Conservation (phyloP, 2,329 filamentous ascomycete genomes). For the Alternaria angustiovoidea region DNA sequence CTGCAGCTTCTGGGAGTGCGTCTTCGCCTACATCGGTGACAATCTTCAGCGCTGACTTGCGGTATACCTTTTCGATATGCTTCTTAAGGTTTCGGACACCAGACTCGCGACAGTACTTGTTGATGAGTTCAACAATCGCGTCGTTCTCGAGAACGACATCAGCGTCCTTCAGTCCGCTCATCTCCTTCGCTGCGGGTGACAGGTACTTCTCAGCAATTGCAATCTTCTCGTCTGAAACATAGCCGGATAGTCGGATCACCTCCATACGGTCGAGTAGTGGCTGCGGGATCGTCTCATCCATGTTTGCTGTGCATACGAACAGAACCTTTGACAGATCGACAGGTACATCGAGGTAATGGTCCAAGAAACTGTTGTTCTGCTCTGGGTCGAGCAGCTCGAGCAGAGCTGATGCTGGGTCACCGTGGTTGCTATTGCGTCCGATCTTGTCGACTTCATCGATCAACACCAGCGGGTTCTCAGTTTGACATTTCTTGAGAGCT, state of each 20-base stretch:
- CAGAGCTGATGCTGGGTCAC: conserved; percentile 92
- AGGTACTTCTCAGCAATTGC: conserved; percentile 95
- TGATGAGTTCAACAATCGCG: conserved; percentile 95
- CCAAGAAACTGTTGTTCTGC: conserved; percentile 95
- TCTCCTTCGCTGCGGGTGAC: conserved; percentile 90
- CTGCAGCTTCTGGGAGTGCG: conserved; percentile 79
- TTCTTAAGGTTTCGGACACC: conserved; percentile 98
- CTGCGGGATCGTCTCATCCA: conserved; percentile 96
- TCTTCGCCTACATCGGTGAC: conserved; percentile 93
- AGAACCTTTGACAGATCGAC: conserved; percentile 97
- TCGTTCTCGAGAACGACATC: conserved; percentile 86
- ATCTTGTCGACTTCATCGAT: conserved; percentile 99
- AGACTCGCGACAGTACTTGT: conserved; percentile 96
- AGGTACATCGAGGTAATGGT: conserved; percentile 98
- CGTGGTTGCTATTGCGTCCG: conserved; percentile 86
- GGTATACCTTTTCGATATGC: conserved; percentile 98
- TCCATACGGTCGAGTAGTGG: conserved; percentile 97
- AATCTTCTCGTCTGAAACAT: conserved; percentile 98
- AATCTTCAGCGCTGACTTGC: conserved; percentile 96
- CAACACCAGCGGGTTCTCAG: conserved; percentile 93
- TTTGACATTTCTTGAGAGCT: conserved; percentile 98
- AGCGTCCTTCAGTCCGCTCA: conserved; percentile 88
- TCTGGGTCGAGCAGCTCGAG: conserved; percentile 95
- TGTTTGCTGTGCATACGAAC: conserved; percentile 98
- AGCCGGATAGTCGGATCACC: conserved; percentile 93